Evolutionary conservation across 2,329 filamentous ascomycete genomes (phyloP).

Genomic region (Xylariaceae sp.): DNA sequence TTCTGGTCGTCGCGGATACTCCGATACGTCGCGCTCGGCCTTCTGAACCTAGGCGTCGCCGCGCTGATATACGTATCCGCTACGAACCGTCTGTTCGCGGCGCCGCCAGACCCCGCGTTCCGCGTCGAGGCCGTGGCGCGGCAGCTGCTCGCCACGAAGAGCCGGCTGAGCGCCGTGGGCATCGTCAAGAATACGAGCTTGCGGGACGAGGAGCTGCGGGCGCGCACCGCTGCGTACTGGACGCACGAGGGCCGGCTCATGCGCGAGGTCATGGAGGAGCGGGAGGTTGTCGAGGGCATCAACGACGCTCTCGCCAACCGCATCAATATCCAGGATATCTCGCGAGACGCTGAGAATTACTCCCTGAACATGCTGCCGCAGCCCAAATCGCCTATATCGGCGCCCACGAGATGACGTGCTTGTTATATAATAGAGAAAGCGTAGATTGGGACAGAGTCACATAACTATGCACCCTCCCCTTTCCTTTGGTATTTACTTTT

Average conservation of each 20-base stretch:
- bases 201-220: constrained; percentile 67
- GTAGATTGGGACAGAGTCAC: not conserved
- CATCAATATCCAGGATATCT: constrained; percentile 59
- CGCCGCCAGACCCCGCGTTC: constrained; percentile 57
- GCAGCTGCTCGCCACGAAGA: constrained; percentile 55
- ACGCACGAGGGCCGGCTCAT: constrained; percentile 68
- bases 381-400: not conserved
- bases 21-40: constrained; percentile 60
- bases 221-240: constrained; percentile 71
- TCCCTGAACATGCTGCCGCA: constrained; percentile 42
- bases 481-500: not conserved
- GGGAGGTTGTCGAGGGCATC: constrained; percentile 67
- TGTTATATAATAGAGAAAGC: not conserved
- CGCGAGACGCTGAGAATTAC: constrained; percentile 61
- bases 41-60: constrained; percentile 61
- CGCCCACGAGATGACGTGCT: not conserved
- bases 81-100: constrained; percentile 73
- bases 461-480: no score
- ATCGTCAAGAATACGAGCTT: constrained; percentile 77
- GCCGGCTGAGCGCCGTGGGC: constrained; percentile 66
- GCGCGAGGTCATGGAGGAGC: constrained; percentile 72
- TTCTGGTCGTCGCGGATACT: constrained; percentile 64
- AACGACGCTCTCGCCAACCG: constrained; percentile 62
- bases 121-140: constrained; percentile 59
- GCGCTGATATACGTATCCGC: constrained; percentile 68